A percentile compares a stretch with the other conserved stretches of the same genome.
Conservation (phyloP, 352 stramenopile genomes). For the Discostella stelligera region DNA sequence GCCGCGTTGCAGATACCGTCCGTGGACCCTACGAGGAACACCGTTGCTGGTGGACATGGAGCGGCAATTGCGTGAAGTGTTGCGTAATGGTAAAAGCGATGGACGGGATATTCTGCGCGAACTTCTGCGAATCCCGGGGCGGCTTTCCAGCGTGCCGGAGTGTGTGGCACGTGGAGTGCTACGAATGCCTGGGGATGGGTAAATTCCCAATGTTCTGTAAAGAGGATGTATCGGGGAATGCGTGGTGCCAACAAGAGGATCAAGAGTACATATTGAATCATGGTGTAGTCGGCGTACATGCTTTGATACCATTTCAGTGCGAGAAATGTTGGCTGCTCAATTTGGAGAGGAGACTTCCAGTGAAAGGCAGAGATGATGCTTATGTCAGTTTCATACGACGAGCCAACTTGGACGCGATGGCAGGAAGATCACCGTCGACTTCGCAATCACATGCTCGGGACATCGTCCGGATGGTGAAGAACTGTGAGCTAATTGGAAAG, state of each 20-base stretch:
- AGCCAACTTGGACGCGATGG: slow-evolving; percentile 45
- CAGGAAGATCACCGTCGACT: background rate
- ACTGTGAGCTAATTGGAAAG: slow-evolving; percentile 2
- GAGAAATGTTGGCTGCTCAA: slow-evolving; percentile 30
- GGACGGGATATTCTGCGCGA: too few species aligned
- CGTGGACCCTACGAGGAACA: background rate
- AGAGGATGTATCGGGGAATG: slow-evolving; percentile 8
- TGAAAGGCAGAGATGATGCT: slow-evolving; percentile 8
- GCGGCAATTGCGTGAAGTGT: too few species aligned
- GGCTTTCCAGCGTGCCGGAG: too few species aligned
- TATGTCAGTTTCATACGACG: slow-evolving; percentile 24
- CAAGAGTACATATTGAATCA: background rate
- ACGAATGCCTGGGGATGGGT: too few species aligned
- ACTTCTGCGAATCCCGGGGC: too few species aligned
- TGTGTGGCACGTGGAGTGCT: too few species aligned
- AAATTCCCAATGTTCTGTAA: slow-evolving; percentile 7
- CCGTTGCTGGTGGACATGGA: too few species aligned
- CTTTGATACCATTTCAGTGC: slow-evolving; percentile 34
- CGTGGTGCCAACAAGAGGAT: slow-evolving; percentile 6
- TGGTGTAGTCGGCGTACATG: slow-evolving; percentile 14
- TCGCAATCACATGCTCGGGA: slow-evolving; percentile 1
- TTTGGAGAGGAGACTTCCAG: background rate
- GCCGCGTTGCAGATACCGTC: slow-evolving; percentile 22
- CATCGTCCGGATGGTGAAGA: background rate
- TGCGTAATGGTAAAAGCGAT: too few species aligned